These are phyloP conservation scores for Secale cereale DNA, from an alignment of 176 grass and related monocot species.

Conservation along the genomic window DNA sequence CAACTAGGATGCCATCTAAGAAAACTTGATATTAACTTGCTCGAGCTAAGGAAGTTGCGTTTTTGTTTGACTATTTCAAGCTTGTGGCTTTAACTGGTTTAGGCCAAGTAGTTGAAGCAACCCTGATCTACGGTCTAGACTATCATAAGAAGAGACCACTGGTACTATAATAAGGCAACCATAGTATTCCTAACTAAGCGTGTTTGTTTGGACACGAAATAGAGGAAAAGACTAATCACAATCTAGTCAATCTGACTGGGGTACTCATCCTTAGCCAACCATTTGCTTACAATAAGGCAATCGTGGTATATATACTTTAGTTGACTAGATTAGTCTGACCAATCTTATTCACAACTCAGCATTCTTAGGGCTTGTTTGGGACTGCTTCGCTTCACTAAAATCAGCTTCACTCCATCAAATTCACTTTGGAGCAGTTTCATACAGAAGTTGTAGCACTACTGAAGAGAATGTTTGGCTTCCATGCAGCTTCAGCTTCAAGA, in stretches of 20 bases:
- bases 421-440: too few relatives aligned
- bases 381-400: too few relatives aligned
- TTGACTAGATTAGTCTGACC: slow-evolving; percentile 2
- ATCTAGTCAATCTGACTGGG: too few relatives aligned
- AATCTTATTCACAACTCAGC: background rate
- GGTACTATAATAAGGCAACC: background rate
- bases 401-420: too few relatives aligned
- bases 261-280: background rate
- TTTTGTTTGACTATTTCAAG: background rate
- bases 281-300: background rate
- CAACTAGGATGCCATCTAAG: background rate
- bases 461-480: too few relatives aligned
- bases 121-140: background rate
- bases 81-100: background rate
- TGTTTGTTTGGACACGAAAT: background rate
- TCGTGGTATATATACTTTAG: background rate
- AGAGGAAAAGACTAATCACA: background rate
- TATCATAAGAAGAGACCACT: background rate
- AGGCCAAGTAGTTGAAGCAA: background rate
- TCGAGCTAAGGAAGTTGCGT: background rate
- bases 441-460: too few relatives aligned
- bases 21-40: background rate
- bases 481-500: too few relatives aligned
- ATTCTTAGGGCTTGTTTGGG: too few relatives aligned
- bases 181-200: background rate